Evolutionary conservation across 202 grass and related monocot genomes (phyloP).

Genomic region (Hordeum pubiflorum): DNA sequence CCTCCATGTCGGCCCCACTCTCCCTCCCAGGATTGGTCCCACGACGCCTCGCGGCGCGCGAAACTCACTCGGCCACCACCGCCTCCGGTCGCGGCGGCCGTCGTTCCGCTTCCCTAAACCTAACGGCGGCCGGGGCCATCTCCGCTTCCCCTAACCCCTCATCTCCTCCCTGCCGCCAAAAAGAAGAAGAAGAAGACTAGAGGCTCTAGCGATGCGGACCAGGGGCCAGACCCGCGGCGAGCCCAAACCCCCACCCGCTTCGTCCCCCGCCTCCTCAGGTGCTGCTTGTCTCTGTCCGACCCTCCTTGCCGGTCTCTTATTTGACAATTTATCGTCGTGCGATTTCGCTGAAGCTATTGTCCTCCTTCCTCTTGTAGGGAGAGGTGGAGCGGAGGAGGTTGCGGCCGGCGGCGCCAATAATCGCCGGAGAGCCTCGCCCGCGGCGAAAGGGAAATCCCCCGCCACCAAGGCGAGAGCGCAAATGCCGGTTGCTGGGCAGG

Average conservation of each 20-base stretch:
- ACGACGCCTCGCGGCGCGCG: conserved; percentile 16
- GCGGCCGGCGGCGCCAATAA: background rate
- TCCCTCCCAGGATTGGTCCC: background rate
- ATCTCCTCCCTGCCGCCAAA: background rate
- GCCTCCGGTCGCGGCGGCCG: background rate
- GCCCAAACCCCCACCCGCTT: background rate
- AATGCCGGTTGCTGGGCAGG: background rate
- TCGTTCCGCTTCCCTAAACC: conserved; percentile 11
- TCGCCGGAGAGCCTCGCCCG: conserved; percentile 28
- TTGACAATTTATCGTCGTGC: background rate
- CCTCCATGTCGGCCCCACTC: background rate
- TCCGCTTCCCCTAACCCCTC: background rate
- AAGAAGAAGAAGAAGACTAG: background rate
- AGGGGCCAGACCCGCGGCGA: conserved; percentile 20
- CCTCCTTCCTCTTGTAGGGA: background rate
- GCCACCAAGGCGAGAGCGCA: conserved; percentile 19
- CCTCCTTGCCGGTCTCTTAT: background rate
- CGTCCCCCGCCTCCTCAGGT: background rate
- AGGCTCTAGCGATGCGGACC: conserved; percentile 25
- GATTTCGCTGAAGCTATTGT: background rate
- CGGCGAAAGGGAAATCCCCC: conserved; percentile 30
- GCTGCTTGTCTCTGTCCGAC: background rate
- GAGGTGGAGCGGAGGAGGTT: background rate
- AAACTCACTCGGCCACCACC: background rate
- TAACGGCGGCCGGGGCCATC: background rate